These are phyloP conservation scores for Magnusiomyces tetraspermus DNA, from an alignment of 1,139 yeast species.

Conservation along the genomic window DNA sequence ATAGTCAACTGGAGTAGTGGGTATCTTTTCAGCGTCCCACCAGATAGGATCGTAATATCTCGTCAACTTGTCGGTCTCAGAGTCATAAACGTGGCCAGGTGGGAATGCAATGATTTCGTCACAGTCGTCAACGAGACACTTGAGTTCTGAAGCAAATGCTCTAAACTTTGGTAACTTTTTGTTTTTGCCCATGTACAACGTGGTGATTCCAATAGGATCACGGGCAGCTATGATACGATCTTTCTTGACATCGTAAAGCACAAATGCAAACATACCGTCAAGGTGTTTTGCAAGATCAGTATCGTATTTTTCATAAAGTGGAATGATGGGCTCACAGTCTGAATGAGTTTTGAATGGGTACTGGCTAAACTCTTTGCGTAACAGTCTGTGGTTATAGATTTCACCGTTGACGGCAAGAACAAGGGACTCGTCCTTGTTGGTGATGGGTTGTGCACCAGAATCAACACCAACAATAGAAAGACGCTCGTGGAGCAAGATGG, in stretches of 20 bases:
- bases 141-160: conserved; percentile 88
- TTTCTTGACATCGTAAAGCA: conserved; percentile 67
- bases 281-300: conserved; percentile 82
- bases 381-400: conserved; percentile 88
- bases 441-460: conserved; percentile 96
- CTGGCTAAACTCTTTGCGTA: conserved; percentile 62
- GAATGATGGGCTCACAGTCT: conserved; percentile 97
- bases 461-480: conserved; percentile 85
- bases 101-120: conserved; percentile 91
- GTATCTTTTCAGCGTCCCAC: conserved; percentile 77
- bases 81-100: conserved; percentile 96
- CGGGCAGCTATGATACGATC: conserved; percentile 94
- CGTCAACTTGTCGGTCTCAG: conserved; percentile 71
- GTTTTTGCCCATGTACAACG: conserved; percentile 87
- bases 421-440: conserved; percentile 64
- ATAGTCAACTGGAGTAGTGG: conserved; percentile 66
- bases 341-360: conserved; percentile 78
- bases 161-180: conserved; percentile 63
- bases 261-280: conserved; percentile 98
- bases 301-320: conserved; percentile 77
- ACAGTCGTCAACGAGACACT: conserved; percentile 89
- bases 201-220: conserved; percentile 96
- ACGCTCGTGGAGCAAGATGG: conserved; percentile 85
- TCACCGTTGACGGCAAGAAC: conserved; percentile 91
- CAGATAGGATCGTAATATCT: conserved; percentile 88